Conservation (phyloP, 2,329 filamentous ascomycete species). For the Alternaria conjuncta region DNA sequence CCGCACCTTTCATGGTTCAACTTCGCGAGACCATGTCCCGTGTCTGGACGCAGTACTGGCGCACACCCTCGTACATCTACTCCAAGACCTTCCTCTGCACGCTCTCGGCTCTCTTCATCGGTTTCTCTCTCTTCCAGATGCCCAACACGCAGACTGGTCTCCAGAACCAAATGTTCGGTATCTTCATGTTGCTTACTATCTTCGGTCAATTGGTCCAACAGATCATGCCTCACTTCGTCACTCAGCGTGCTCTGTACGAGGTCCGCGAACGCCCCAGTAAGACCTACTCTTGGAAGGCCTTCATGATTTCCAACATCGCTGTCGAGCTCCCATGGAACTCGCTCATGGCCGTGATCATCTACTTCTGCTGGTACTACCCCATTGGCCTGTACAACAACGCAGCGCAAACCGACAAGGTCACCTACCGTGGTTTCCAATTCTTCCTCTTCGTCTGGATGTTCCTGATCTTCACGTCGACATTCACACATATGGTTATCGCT, state of each 20-base stretch:
- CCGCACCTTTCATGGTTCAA: slow-evolving; percentile 74
- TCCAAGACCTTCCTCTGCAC: slow-evolving; percentile 75
- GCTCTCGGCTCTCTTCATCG: slow-evolving; percentile 75
- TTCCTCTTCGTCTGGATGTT: slow-evolving; percentile 79
- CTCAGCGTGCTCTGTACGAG: slow-evolving; percentile 82
- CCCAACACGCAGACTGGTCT: slow-evolving; percentile 76
- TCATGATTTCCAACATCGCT: slow-evolving; percentile 81
- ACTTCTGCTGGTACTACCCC: slow-evolving; percentile 84
- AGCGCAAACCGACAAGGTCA: slow-evolving; percentile 63
- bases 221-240: slow-evolving; percentile 85
- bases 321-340: slow-evolving; percentile 88
- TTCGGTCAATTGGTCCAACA: slow-evolving; percentile 82
- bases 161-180: slow-evolving; percentile 85
- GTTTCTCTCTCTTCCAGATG: slow-evolving; percentile 78
- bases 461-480: slow-evolving; percentile 81
- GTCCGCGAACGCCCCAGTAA: slow-evolving; percentile 84
- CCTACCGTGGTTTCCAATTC: slow-evolving; percentile 77
- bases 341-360: slow-evolving; percentile 77
- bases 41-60: slow-evolving; percentile 92
- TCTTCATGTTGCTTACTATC: slow-evolving; percentile 82
- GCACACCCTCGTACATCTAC: slow-evolving; percentile 87
- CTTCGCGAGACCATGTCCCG: slow-evolving; percentile 71
- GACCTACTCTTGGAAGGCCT: slow-evolving; percentile 84
- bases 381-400: slow-evolving; percentile 79
- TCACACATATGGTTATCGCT: slow-evolving; percentile 78